Evolutionary conservation across 192 early-diverging fungal species (phyloP), one percentile per base, ranked within the genome.

Genomic region (Coemansia sp.): DNA sequence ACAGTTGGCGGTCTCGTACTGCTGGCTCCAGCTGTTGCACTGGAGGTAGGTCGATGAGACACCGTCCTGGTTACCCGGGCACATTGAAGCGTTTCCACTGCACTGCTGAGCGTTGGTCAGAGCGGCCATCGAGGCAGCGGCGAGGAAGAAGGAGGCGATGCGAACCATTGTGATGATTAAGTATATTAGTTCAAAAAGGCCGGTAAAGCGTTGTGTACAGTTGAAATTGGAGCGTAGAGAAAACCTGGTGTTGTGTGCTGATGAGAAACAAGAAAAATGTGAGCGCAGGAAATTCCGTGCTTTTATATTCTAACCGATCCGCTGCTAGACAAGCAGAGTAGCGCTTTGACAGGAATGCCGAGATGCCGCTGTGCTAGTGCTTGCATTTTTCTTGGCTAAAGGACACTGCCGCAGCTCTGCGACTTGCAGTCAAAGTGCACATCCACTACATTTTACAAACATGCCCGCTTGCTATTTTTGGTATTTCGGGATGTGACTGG

Each of bases 1-100:
- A 54, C 79, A 81, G 63, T 63, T 58, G 49, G 51, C 45, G n/a
- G 63, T 53, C 29, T 58, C 63, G 49, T 73, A 81, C 52, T 69
- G 55, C 10, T 56, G 45, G 47, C 48, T 61, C 73, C 63, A 72
- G 63, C 59, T 72, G 56, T 75, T 72, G 67, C 79, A 81, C 73
- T 81, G 79, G 9, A 81, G 79, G 61, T 81, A 81, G 62, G 73
- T 81, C 12, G 69, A 32, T 12, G 73, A 81, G 17, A 76, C 79
- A 29, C 79, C 79, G 24, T 81, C 79, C 52, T 69, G 66, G 65
- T 49, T 53, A 66, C 68, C 65, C 11, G 79, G 79, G 70, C 79
- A 81, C 53, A 66, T 75, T 55, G 79, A 75, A 1, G 57, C 53
- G 55, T 75, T 81, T 5, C 79, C 79, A 1, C 59, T 63, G 69